Base-by-base conservation (phyloP, 2,329 filamentous ascomycete genomes). In the Microsporum canis region DNA sequence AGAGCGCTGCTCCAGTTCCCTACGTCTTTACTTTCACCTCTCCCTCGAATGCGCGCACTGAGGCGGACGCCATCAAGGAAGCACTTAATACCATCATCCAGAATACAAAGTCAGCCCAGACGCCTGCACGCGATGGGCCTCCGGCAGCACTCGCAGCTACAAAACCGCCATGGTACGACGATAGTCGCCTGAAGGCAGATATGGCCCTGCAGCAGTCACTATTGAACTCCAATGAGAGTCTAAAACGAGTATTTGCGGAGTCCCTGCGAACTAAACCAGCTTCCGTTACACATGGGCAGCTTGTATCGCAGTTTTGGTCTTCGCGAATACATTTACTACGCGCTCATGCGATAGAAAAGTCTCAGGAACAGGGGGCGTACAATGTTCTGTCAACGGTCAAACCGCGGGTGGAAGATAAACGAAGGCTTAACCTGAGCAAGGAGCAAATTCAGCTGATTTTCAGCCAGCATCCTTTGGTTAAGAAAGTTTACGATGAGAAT, bases 361-460 rank as follows among this genome's bases (percentile, higher is more conserved):
- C 84, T 62, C 95, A 99, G 76, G 88, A 86, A 67, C 87, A 88
- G 66, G 94, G 92, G 4, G 85, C 90, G 2, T 96, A 96, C 76
- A 97, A 99, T 68, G 91, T 97, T 5, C 79, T 99, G 17, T 91
- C 94, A 0, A 88, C 88, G 17, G 85, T 97, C 67, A 96, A 95
- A 71, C 88, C 89, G 5, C 84, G 86, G 60, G 84, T 87, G 4
- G 85, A 88, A 61, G 85, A 89, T 66, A 84, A 87, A 63, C 81
- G 87, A 51, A 90, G 88, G 72, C 79, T 96, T 67, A 91, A 88
- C 69, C 87, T 99, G 65, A 94, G 85, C 66, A 87, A 90, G 63
- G 91, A 96, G 73, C 91, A 97, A 73, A 89, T 97, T 58, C 88
- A 91, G 69, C 84, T 95, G 70, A 94, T 99, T 59, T 91, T 99